Evolutionary conservation across 352 stramenopile genomes (phyloP), one percentile per base, ranked within the genome.

Genomic region (Salisapilia sapeloensis): DNA sequence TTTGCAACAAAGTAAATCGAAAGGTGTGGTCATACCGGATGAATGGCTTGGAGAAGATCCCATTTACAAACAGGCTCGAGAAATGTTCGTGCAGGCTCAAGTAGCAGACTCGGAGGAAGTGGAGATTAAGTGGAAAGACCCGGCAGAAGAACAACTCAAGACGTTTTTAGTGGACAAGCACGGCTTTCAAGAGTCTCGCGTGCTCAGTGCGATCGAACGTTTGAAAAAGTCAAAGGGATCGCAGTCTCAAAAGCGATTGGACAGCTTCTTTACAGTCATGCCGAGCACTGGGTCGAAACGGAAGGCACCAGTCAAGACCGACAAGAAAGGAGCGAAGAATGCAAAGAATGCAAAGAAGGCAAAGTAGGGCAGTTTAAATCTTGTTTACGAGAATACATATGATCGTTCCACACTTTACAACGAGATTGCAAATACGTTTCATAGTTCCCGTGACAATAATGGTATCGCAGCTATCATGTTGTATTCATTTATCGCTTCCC

Each of bases 161-260:
- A 75, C 74, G 6, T 99, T 97, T 54, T 51, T 99, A 11, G 84
- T 97, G n/a, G 85, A 96, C 16, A 84, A 96, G 47, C 92, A 96
- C 63, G 90, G 92, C 7, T 99, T 98, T 64, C 93, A 92, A 50
- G 56, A 76, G 11, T 79, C 96, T 13, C 80, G 93, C 34, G 92
- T 98, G 46, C 55, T 84, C 22, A 64, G 48, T 10, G 83, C 65
- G 25, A 97, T 99, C 54, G 89, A 94, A 46, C 92, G 93, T 33
- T 60, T 99, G 12, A 92, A 96, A 60, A 96, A 96, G 47, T 93
- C 90, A 10, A 90, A 95, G 55, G 84, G 84, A 44, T 76, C 80
- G 19, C 93, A 96, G 42, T 90, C 85, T 15, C 94, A 99, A 52
- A 87, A 92, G 40, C 77, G 93, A 14, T 93, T 99, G 51, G 93